Conservation (phyloP, 2,329 filamentous ascomycete species). For the Pseudopithomyces chartarum region DNA sequence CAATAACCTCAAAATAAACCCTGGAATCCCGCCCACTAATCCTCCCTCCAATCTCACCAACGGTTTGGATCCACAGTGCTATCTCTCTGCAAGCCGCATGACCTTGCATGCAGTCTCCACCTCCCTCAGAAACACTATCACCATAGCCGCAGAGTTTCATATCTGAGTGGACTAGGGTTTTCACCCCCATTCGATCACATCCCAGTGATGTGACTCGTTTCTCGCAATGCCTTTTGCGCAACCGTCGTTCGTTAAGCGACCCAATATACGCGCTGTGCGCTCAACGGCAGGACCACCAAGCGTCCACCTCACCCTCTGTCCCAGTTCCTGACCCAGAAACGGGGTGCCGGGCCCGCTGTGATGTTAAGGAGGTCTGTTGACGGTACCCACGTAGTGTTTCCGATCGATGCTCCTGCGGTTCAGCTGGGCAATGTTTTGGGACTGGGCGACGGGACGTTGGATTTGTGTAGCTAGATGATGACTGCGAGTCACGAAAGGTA, state of each 20-base stretch:
- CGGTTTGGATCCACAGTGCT: too few species aligned
- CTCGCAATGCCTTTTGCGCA: background rate
- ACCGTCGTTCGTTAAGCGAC: background rate
- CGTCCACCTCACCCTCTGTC: background rate
- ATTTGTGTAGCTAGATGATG: too few species aligned
- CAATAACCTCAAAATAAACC: too few species aligned
- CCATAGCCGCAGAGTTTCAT: too few species aligned
- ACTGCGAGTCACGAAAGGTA: too few species aligned
- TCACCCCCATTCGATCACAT: background rate
- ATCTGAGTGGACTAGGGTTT: background rate
- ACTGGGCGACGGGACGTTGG: background rate
- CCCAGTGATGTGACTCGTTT: constrained; percentile 1
- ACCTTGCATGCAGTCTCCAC: too few species aligned
- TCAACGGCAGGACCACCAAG: background rate
- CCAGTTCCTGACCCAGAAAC: background rate
- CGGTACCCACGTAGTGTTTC: background rate
- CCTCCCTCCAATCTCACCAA: too few species aligned
- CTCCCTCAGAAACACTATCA: too few species aligned
- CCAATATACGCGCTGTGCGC: background rate
- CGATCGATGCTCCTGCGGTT: background rate
- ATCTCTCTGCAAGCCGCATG: too few species aligned
- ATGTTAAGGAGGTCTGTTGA: background rate
- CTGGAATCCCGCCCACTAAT: too few species aligned
- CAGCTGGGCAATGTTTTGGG: background rate
- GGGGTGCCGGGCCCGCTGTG: background rate